These are phyloP conservation scores for Cytospora paraplurivora DNA, from an alignment of 2,329 filamentous ascomycete species.

Conservation along the genomic window DNA sequence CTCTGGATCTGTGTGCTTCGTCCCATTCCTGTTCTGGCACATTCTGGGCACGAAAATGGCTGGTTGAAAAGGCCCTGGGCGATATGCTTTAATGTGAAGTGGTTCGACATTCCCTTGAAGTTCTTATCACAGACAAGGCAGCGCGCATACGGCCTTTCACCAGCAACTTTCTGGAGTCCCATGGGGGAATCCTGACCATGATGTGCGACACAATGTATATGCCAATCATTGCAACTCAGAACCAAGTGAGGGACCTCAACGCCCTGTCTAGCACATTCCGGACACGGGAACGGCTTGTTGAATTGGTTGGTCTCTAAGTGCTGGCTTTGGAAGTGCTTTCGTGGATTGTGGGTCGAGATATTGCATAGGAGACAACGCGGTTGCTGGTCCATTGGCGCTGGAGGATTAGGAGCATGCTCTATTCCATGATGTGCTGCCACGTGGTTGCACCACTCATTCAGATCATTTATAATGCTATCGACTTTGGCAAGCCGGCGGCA, in stretches of 20 bases:
- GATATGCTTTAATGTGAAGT: neutral
- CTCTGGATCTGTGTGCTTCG: neutral
- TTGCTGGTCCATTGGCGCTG: neutral
- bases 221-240: constrained; percentile 3
- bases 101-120: neutral
- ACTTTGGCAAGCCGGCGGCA: constrained; percentile 1
- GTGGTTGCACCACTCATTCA: neutral
- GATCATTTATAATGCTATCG: neutral
- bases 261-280: constrained; percentile 5
- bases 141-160: neutral
- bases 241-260: neutral
- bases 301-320: neutral
- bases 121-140: neutral
- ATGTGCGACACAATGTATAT: neutral
- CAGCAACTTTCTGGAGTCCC: neutral
- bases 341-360: neutral
- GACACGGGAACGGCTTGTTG: neutral
- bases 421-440: neutral
- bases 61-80: neutral
- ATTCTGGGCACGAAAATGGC: neutral
- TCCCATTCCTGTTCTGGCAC: neutral
- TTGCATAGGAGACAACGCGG: constrained; percentile 3
- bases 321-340: neutral
- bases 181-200: neutral
- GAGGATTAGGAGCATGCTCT: constrained; percentile 4